Conservation (phyloP, 2,329 filamentous ascomycete species). For the Aureobasidium sp. region DNA sequence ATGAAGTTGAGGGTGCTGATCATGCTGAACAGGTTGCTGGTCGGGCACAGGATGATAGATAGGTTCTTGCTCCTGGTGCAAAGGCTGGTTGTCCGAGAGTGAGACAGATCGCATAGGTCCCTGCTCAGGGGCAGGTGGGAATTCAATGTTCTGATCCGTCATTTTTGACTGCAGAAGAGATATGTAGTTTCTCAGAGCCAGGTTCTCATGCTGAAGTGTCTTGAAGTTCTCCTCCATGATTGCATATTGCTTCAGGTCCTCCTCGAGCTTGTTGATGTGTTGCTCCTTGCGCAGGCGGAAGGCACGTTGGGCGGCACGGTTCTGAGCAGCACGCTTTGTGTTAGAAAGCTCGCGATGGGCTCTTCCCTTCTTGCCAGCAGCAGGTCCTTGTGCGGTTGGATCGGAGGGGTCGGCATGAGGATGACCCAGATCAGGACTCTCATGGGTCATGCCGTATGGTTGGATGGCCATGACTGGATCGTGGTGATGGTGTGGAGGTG, state of each 20-base stretch:
- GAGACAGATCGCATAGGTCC: background rate
- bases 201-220: slow-evolving; percentile 79
- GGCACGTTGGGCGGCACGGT: slow-evolving; percentile 92
- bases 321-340: slow-evolving; percentile 93
- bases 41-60: background rate
- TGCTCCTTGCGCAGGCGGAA: slow-evolving; percentile 97
- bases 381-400: slow-evolving; percentile 25
- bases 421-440: background rate
- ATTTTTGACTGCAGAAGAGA: slow-evolving; percentile 82
- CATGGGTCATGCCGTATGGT: slow-evolving; percentile 4
- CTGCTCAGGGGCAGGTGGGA: slow-evolving; percentile 67
- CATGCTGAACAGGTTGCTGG: background rate
- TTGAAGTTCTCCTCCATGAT: slow-evolving; percentile 73
- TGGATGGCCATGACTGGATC: slow-evolving; percentile 17
- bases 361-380: slow-evolving; percentile 59
- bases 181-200: slow-evolving; percentile 84
- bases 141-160: slow-evolving; percentile 74
- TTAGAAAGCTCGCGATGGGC: slow-evolving; percentile 82
- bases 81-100: background rate
- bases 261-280: slow-evolving; percentile 96
- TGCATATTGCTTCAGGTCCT: slow-evolving; percentile 77
- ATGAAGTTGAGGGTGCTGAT: background rate
- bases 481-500: slow-evolving; percentile 30
- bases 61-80: background rate
- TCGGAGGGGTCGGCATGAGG: background rate